These are phyloP conservation scores for Dendrostoma leiphaemia DNA, from an alignment of 2,329 filamentous ascomycete species.

Conservation along the genomic window DNA sequence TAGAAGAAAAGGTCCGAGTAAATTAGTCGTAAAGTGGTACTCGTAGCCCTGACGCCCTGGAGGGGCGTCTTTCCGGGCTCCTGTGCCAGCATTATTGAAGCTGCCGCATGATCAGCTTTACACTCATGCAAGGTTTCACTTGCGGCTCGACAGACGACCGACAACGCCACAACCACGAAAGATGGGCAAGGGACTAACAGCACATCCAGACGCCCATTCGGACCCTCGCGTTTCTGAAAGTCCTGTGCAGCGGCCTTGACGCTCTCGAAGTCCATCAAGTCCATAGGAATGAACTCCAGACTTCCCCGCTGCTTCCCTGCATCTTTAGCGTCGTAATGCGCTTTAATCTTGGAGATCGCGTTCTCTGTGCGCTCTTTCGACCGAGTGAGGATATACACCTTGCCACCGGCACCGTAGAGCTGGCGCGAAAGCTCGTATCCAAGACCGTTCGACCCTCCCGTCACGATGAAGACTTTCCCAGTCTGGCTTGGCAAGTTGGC, in stretches of 20 bases:
- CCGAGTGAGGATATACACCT: constrained; percentile 49
- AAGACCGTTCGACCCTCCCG: constrained; percentile 31
- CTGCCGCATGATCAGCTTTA: background rate
- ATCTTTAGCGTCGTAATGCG: constrained; percentile 11
- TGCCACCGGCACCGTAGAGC: constrained; percentile 48
- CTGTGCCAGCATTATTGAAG: constrained; percentile 25
- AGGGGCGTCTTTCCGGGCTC: constrained; percentile 20
- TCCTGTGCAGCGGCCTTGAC: constrained; percentile 17
- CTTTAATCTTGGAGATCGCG: constrained; percentile 21
- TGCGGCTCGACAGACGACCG: too few species aligned
- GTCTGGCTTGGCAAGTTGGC: constrained; percentile 19
- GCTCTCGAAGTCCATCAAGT: constrained; percentile 21
- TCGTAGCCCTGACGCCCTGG: constrained; percentile 21
- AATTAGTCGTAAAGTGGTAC: constrained; percentile 24
- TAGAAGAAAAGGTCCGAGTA: constrained; percentile 20
- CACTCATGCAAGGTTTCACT: too few species aligned
- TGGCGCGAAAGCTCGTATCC: constrained; percentile 47
- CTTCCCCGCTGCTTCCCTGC: constrained; percentile 8
- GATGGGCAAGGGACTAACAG: constrained; percentile 8
- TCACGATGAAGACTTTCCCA: constrained; percentile 40
- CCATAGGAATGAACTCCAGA: constrained; percentile 22
- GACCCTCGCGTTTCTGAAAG: constrained; percentile 17
- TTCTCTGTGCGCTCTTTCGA: constrained; percentile 21
- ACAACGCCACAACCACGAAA: too few species aligned
- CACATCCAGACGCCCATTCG: constrained; percentile 19